Evolutionary conservation across 2,329 filamentous ascomycete genomes (phyloP), one percentile per base, ranked within the genome.

Genomic region (Neofusicoccum sp.): DNA sequence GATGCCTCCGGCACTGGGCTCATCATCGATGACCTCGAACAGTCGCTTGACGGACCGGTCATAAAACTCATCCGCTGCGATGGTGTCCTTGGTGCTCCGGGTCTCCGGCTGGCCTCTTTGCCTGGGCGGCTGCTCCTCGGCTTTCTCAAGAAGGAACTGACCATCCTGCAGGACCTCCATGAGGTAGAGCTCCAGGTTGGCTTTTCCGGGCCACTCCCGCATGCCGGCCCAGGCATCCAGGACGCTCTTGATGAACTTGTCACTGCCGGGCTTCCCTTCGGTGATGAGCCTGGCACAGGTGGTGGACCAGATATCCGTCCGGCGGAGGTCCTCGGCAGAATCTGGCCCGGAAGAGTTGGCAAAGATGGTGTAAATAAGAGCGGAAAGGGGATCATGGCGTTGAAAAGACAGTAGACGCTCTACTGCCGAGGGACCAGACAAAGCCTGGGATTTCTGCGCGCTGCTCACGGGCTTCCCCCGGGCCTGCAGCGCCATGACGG

Each of bases 141-240:
- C 87, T 70, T 89, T 88, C 70, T 96, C 92, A 67, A 97, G 81
- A 61, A 98, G 81, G 71, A 97, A 97, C 40, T 92, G 89, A 66
- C 95, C 95, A 68, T 96, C 90, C 75, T 96, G 91, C 33, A 99
- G 84, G 63, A 96, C 91, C 72, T 95, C 90, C 90, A 96, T 95
- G 11, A 99, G 84, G 73, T 93, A 98, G 76, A 91, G 89, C 76
- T 97, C 93, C 81, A 99, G 87, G 65, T 92, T 95, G 66, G 88
- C 86, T 69, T 89, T 92, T 61, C 91, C 91, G 41, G 91, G 89
- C 93, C 93, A 98, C 74, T 93, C 88, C 64, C 90, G 87, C 83
- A 93, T 90, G 60, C 86, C 83, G 56, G 90, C 87, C 90, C 92
- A 98, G 61, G 91, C 87, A 73, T 95, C 93, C 54, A 99, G 82